Evolutionary conservation across 495 filamentous ascomycete species (phyloP).

Genomic region (Stereocaulon alpinum): DNA sequence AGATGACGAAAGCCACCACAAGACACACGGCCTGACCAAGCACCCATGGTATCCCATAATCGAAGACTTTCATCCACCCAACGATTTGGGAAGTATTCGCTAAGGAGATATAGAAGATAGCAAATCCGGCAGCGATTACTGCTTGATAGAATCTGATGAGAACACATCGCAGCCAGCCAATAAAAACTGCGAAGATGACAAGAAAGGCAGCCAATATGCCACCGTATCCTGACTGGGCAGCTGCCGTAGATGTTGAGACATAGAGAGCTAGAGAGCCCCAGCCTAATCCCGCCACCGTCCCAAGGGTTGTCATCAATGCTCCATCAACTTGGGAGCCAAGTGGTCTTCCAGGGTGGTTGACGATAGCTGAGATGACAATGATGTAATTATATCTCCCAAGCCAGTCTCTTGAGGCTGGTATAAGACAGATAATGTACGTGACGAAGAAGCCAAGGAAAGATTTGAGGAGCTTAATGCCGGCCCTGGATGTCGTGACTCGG

Average conservation of each 20-base stretch:
- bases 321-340: constrained; percentile 47
- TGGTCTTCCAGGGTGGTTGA: constrained; percentile 45
- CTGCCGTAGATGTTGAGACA: constrained; percentile 37
- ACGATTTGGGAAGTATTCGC: constrained; percentile 35
- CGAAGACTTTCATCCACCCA: constrained; percentile 37
- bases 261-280: constrained; percentile 45
- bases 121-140: constrained; percentile 43
- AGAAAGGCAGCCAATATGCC: constrained; percentile 44
- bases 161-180: constrained; percentile 43
- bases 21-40: constrained; percentile 43
- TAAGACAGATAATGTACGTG: constrained; percentile 43
- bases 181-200: constrained; percentile 38
- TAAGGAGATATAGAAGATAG: constrained; percentile 42
- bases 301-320: constrained; percentile 39
- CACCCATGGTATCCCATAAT: constrained; percentile 48
- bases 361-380: constrained; percentile 40
- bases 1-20: constrained; percentile 34
- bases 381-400: constrained; percentile 45
- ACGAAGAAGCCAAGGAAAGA: constrained; percentile 44
- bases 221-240: constrained; percentile 38
- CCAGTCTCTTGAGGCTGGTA: constrained; percentile 33
- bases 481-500: constrained; percentile 32
- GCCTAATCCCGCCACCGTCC: constrained; percentile 44
- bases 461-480: constrained; percentile 41
- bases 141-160: constrained; percentile 45